Evolutionary conservation across 495 filamentous ascomycete genomes (phyloP), one percentile per base, ranked within the genome.

Genomic region (Aspergillus diversus): DNA sequence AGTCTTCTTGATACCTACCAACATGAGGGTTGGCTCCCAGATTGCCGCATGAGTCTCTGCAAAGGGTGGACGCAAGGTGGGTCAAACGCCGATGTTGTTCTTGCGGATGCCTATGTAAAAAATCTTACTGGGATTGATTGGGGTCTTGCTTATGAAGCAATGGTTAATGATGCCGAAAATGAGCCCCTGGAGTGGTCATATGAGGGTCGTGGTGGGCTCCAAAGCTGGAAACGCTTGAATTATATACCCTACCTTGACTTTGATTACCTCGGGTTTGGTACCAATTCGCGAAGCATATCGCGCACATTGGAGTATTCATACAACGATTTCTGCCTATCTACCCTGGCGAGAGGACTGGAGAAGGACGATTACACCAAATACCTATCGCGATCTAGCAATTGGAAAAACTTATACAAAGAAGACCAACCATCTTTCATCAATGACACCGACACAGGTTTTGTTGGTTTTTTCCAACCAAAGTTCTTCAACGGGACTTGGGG

Each of bases 71-170:
- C 84, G 11, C 89, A 92, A 77, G 91, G 90, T 6, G 90, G 90
- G 17, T 90, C 86, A 5, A 91, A 91, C 59, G 85, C 86, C 1
- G 90, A 92, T 67, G 90, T 89, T 57, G 81, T 92, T 6, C 81
- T 92, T 32, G 90, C 87, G 2, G 90, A 92, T 67, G 88, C 89
- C 33, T 92, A 86, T 60, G 80, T 92, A 34, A 92, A 92, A 65
- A 86, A 86, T 5, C 80, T 92, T 33, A 73, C 77, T 13, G 81
- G 72, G 12, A 79, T 92, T 46, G 79, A 92, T 66, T 92, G 90
- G 90, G 75, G 82, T 8, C 84, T 84, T 31, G 90, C 85, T 3
- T 92, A 87, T 61, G 70, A 74, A 17, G 89, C 90, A 42, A 88
- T 92, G 70, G 73, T 87, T 16, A 87, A 81, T 34, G 82, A 92